Base-by-base conservation (phyloP, 176 grass and related monocot species). In the Triticum monococcum region DNA sequence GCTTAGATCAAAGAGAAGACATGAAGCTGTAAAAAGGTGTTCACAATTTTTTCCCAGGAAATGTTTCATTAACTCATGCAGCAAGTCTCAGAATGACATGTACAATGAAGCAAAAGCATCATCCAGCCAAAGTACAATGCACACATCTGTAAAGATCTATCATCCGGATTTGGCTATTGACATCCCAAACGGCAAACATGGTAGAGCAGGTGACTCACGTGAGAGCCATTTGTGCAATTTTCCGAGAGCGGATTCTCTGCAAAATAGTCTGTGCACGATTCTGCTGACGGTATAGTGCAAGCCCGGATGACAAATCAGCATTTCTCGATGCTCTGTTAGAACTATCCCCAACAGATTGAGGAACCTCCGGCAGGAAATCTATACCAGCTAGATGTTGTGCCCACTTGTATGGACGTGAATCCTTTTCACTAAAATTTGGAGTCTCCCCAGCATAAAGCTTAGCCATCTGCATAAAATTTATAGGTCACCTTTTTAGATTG, bases 321-420 rank as follows among this genome's bases (percentile, higher is more conserved):
- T 52, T 90, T 76, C 78, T 89, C 20, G 78, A 36, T 18, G 79
- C 45, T 90, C 91, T 82, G 86, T 65, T 85, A 72, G 73, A 80
- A 86, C 64, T 81, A 61, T 90, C 83, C 35, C 82, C 81, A 54
- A 18, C 63, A 68, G 81, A 85, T 59, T 68, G 90, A 86, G 92
- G 94, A 41, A 88, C 72, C 82, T 99, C 94, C 18, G 97, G 92
- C 67, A 99, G 86, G 81, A 99, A 94, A 85, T 99, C 94, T 70
- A 99, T 92, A 45, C 97, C 97, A 92, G 90, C 87, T 64, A 99
- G 77, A 96, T 99, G 94, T 9, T 99, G 97, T 86, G 89, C 94
- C 97, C 97, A 99, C 36, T 99, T 99, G 89, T 96, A 99, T 78
- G 97, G 97, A 24, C 90, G 79, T 64, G 97, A 92, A 80, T 70